A percentile compares a stretch with the other conserved stretches of the same genome.
These are phyloP conservation scores for Sequoia sempervirens DNA, from an alignment of 75 land plant genomes.

Conservation along the genomic window DNA sequence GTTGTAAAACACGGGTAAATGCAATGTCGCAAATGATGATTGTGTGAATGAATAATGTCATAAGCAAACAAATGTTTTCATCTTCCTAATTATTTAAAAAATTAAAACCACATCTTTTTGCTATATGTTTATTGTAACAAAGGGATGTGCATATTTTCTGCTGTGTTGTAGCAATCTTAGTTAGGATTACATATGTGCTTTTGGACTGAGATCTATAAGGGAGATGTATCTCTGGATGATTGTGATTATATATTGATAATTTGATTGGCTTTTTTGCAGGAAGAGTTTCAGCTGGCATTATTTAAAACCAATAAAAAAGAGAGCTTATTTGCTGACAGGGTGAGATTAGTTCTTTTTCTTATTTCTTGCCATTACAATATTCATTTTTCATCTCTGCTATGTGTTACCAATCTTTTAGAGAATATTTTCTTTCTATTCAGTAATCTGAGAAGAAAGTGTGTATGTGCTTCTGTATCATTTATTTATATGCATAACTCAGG, in stretches of 20 bases:
- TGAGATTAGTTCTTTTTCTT: background rate
- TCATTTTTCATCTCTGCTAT: background rate
- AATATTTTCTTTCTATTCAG: background rate
- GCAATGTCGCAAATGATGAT: background rate
- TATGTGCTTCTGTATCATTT: background rate
- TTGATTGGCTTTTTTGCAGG: conserved; percentile 11
- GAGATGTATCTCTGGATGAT: background rate
- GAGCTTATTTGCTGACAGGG: conserved; percentile 20
- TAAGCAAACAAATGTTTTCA: background rate
- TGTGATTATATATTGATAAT: background rate
- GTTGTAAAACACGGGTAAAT: background rate
- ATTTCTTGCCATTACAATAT: background rate
- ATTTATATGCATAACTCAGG: background rate
- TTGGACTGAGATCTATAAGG: background rate
- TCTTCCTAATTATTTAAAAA: background rate
- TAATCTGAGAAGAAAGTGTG: background rate
- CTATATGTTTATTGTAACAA: background rate
- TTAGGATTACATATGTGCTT: background rate
- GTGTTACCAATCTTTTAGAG: background rate
- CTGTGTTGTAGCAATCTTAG: background rate
- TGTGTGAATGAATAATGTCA: background rate
- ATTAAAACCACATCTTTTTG: background rate
- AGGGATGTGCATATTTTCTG: background rate
- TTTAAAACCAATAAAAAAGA: conserved; percentile 21
- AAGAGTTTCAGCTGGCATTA: conserved; percentile 24